A percentile compares a stretch with the other conserved stretches of the same genome.
Evolutionary conservation across 2,329 filamentous ascomycete species (phyloP).

Genomic region (Pseudogymnoascus sp.): DNA sequence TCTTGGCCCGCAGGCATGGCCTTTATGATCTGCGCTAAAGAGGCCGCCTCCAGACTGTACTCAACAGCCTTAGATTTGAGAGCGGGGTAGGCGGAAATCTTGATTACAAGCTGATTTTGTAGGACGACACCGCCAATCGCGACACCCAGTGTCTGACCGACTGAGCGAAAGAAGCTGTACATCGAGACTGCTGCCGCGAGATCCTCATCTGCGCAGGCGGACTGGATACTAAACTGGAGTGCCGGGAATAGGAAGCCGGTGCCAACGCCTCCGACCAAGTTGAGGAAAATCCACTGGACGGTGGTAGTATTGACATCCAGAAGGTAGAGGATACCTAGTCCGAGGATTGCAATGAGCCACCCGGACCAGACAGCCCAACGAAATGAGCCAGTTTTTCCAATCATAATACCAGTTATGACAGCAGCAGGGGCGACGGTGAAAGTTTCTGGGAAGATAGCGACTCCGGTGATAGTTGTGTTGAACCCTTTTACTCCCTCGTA

Average conservation of each 20-base stretch:
- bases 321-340: constrained; percentile 46
- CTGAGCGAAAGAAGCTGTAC: constrained; percentile 58
- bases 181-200: constrained; percentile 53
- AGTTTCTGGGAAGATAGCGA: constrained; percentile 51
- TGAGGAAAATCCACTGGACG: constrained; percentile 50
- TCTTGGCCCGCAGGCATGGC: constrained; percentile 33
- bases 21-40: neutral
- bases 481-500: constrained; percentile 44
- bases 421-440: constrained; percentile 57
- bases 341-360: constrained; percentile 51
- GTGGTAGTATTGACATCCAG: constrained; percentile 44
- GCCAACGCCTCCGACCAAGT: constrained; percentile 51
- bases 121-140: constrained; percentile 61
- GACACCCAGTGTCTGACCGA: constrained; percentile 58
- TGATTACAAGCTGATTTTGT: constrained; percentile 45
- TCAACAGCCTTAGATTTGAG: constrained; percentile 15
- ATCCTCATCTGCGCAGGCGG: constrained; percentile 46
- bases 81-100: constrained; percentile 11
- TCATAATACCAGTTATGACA: constrained; percentile 45
- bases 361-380: constrained; percentile 52
- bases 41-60: neutral
- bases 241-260: constrained; percentile 56
- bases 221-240: constrained; percentile 55
- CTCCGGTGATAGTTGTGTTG: constrained; percentile 43
- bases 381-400: constrained; percentile 49